Evolutionary conservation across 352 stramenopile species (phyloP), one percentile per base, ranked within the genome.

Genomic region (Phytophthora vignae): DNA sequence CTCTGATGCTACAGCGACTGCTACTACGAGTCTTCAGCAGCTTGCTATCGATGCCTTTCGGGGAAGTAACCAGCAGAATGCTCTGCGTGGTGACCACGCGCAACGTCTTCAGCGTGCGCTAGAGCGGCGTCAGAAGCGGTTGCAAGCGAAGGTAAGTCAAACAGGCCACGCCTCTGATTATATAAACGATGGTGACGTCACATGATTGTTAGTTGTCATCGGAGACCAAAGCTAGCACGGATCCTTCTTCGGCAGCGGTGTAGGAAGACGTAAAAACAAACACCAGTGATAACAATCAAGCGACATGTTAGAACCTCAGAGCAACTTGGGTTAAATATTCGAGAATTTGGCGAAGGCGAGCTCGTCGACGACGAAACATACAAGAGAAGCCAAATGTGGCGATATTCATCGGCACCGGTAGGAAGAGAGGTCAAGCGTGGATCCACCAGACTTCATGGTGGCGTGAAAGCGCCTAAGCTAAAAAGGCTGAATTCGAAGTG

Each of bases 91-190:
- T 33, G 67, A 83, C 4, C 71, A 82, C 21, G 58, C 49, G 0
- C 80, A 87, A 50, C 76, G 80, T 0, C 67, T 84, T 15, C 71
- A 89, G 64, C 81, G 82, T 21, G 73, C 81, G 12, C 55, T 89
- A 14, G 73, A 90, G 60, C 58, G 83, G n/a, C 67, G 82, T 22
- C 72, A 81, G 0, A 75, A 83, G 48, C 84, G 81, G 46, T 61
- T 91, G 8, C 62, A 85, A 53, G 67, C 71, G 31, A 90, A 83
- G 66, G 70, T 91, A 60, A 60, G 19, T 27, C n/a, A 29, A n/a
- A 27, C 6, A 8, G 25, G 9, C 4, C 42, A 49, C 42, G 9
- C 36, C 36, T 6, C 11, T 42, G 15, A 17, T 31, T 8, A 8
- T 25, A 50, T 22, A 58, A 9, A 8, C 17, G 14, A 44, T 48